Conservation (phyloP, 2,329 filamentous ascomycete genomes). For the Myriosclerotinia duriaeana region DNA sequence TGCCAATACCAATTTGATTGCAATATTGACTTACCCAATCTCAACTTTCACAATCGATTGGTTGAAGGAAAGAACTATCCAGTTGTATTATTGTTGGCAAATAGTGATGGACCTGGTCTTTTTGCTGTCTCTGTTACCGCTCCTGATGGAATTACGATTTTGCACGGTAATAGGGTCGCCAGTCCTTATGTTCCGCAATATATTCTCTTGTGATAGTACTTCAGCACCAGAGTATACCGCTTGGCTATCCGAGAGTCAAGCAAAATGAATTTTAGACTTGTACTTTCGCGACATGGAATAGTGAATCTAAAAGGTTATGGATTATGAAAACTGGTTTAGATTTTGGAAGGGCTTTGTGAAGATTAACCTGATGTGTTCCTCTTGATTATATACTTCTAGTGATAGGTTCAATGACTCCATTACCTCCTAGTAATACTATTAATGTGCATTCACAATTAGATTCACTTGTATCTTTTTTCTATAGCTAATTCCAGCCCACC, state of each 20-base stretch:
- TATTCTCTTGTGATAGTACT: neutral
- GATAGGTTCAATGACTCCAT: too few relatives aligned
- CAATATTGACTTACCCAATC: neutral
- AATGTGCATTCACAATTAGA: neutral
- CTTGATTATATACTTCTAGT: neutral
- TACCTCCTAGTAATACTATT: too few relatives aligned
- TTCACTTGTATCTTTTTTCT: too few relatives aligned
- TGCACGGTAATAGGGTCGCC: neutral
- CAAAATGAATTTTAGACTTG: neutral
- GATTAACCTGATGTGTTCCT: neutral
- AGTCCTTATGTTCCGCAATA: neutral
- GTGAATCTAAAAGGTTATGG: neutral
- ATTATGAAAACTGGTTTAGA: neutral
- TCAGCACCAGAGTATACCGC: neutral
- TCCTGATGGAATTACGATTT: neutral
- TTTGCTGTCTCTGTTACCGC: neutral
- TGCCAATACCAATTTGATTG: neutral
- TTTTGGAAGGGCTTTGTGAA: neutral
- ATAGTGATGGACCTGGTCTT: neutral
- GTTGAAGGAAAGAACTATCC: neutral
- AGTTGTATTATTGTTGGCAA: neutral
- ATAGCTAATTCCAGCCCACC: too few relatives aligned
- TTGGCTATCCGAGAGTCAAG: neutral
- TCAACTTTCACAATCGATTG: neutral
- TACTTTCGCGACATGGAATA: neutral